Evolutionary conservation across 2,329 filamentous ascomycete genomes (phyloP), one percentile per base, ranked within the genome.

Genomic region (Cladosporium colombiae): DNA sequence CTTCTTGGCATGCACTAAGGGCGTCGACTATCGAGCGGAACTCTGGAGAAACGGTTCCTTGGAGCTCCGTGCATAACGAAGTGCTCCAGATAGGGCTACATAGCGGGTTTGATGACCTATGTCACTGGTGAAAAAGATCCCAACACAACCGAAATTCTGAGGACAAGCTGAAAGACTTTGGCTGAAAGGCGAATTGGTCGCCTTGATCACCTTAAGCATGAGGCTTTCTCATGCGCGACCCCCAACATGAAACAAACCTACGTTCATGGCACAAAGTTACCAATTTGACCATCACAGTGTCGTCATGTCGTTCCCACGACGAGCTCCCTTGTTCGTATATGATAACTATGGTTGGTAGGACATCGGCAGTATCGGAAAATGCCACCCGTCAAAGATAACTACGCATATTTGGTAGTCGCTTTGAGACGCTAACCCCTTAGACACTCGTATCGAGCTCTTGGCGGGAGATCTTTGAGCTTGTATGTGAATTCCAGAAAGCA

Each of bases 1-100:
- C 8, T 40, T 18, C 60, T 62, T 62, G 60, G 60, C 60, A n/a
- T 49, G 60, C 37, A 33, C 49, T 27, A 46, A 40, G n/a, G 37
- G 40, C 18, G 52, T 33, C 6, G 40, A n/a, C 58, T 57, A 35
- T 40, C 55, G 55, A 33, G 23, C 21, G 27, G 52, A 55, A 46
- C 49, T 52, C 49, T 52, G 49, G 49, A 52, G 49, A 52, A 52
- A 35, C 29, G 18, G 29, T 37, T 60, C 37, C 57, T 60, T 33
- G 25, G 23, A 21, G 37, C 33, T 50, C 57, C 60, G 50, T 53
- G 50, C 50, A 53, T 33, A 53, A 53, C 29, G 25, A 31, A 31
- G 25, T 53, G 50, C 27, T 52, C 21, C 7, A 3, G 2, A 29
- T 29, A 18, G 49, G 23, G 49, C 23, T 52, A 14, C 49, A 13